Base-by-base conservation (phyloP, 202 grass and related monocot species). In the Dendrocalamus latiflorus region DNA sequence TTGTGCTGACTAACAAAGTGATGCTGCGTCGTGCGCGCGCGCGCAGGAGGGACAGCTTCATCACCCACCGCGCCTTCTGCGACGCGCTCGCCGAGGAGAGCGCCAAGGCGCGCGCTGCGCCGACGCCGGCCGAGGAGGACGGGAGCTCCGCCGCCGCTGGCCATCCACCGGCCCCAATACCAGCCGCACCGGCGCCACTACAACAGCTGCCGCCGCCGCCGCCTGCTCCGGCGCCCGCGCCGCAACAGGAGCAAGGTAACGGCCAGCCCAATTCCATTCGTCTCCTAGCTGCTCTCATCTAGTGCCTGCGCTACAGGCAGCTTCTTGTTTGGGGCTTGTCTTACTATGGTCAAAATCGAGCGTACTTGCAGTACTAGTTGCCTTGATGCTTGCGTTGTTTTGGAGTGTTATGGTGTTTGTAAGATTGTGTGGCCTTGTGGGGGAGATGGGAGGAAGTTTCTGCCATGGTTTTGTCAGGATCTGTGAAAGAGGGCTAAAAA, bases 61-160 rank as follows among this genome's bases (percentile, higher is more conserved):
- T 99, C 89, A 99, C 96, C n/a, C 96, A 99, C 81, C 80, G 96
- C 48, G 96, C 96, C 20, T 99, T 99, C 88, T 99, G 96, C 72
- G 96, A 99, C 76, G 96, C 93, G 57, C 87, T 99, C 9, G 96
- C 96, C 11, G 93, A 99, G 85, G 96, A 99, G 80, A 94, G 87
- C 90, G 91, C 97, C 57, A 99, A 94, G 75, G 88, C 90, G 18
- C 80, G 65, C 14, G 83, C 56, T 8, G 51, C 57, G 5, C 45
- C 84, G 4, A 47, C 84, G 9, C 21, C 75, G 44, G 24, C 53
- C 9, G 72, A 85, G n/a, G 75, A 86, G 43, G 77, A 92, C 1
- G 69, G 67, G 3, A 86, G 63, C n/a, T 81, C 83, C 12, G 24
- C 66, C 0, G 47, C 74, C 1, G 62, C 45, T 30, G 62, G 2